Base-by-base conservation (phyloP, 2,329 filamentous ascomycete genomes). In the Dothideomycetes sp. region DNA sequence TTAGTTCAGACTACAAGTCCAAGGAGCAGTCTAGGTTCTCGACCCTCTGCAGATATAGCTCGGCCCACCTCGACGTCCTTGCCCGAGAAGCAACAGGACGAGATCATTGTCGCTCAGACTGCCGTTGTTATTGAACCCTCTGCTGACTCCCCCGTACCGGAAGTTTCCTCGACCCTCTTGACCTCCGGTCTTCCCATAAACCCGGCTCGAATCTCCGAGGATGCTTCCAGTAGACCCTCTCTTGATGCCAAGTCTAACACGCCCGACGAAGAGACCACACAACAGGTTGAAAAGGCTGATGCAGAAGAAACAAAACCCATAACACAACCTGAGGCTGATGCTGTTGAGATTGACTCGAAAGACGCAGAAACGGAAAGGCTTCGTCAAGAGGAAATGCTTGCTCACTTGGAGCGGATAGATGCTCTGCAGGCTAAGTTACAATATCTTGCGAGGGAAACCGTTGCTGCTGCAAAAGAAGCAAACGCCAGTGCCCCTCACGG, bases 371-470 rank as follows among this genome's bases (percentile, higher is more conserved):
- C 68, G 1, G 66, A 77, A 44, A 63, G 64, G 23, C 73, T 78
- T 47, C 76, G 84, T 49, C 81, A 89, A 44, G 84, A 91, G 51
- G 91, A 96, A 57, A 73, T 87, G 28, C 79, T 91, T 53, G 74
- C 73, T 34, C 85, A 94, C 47, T 73, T 89, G 5, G 91, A 98
- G 62, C 79, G 83, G 24, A 91, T 95, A 41, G 91, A 98, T 65
- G 83, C 88, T 4, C 65, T 98, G 1, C 85, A 96, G 59, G 78
- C 86, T 5, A 96, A 98, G 57, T 66, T 98, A 19, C 82, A 88
- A 50, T 95, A 93, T 54, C 67, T 98, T 10, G 80, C 88, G 2
- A 82, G 82, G 46, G 83, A 88, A 54, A 80, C 84, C 10, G 76
- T 82, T 0, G 81, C 88, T 22, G 71, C 80, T 1, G 85, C 91